Conservation (phyloP, 441 rosid species). For the Corymbia calophylla region DNA sequence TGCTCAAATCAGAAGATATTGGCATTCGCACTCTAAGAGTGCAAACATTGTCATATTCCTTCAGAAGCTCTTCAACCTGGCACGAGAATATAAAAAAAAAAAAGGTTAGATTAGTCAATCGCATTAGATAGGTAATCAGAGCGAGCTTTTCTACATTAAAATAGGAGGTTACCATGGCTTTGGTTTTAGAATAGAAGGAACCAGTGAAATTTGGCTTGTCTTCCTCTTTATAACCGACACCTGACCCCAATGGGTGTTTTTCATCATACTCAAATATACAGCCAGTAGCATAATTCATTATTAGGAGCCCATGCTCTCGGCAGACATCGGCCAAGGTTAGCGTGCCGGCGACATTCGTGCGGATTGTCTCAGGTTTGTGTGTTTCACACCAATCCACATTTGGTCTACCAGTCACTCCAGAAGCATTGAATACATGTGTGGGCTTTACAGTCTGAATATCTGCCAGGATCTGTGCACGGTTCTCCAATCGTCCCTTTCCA, state of each 20-base stretch:
- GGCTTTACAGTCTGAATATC: slow-evolving; percentile 5
- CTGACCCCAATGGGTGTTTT: slow-evolving; percentile 1
- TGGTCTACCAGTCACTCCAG: slow-evolving; percentile 5
- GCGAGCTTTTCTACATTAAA: background rate
- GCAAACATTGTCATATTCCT: slow-evolving; percentile 3
- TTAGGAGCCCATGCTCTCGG: slow-evolving; percentile 1
- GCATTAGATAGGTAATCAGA: background rate
- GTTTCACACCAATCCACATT: slow-evolving; percentile 4
- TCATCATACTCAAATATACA: slow-evolving; percentile 6
- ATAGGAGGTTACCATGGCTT: background rate
- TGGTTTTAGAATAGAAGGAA: slow-evolving; percentile 9
- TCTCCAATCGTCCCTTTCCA: slow-evolving; percentile 1
- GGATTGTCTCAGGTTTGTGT: slow-evolving; percentile 5
- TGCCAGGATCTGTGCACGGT: background rate
- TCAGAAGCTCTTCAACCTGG: slow-evolving; percentile 7
- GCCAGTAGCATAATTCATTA: slow-evolving; percentile 8
- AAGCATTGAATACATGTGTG: slow-evolving; percentile 7
- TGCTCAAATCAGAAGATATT: slow-evolving; percentile 2
- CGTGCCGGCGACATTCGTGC: background rate
- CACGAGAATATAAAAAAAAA: background rate
- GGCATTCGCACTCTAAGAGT: slow-evolving; percentile 6
- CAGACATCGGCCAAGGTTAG: slow-evolving; percentile 2
- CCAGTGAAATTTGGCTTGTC: slow-evolving; percentile 2
- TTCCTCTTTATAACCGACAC: slow-evolving; percentile 2
- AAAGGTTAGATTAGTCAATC: background rate